Conservation (phyloP, 768 basidiomycete species). For the Xerocomellus chrysenteron region DNA sequence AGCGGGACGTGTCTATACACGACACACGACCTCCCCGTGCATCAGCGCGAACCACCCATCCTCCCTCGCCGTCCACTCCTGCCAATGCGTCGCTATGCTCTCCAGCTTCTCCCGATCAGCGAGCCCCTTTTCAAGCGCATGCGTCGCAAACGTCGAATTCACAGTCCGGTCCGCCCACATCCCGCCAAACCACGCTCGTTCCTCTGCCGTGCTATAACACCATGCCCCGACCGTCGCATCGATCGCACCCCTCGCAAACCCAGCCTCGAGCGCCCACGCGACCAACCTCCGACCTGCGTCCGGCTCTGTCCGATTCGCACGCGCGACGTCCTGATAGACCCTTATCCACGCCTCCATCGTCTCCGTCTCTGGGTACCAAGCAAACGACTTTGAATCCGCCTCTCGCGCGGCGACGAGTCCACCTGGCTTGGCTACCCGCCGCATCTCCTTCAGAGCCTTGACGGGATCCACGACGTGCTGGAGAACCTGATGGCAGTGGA, state of each 20-base stretch:
- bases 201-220: slow-evolving; percentile 38
- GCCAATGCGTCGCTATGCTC: slow-evolving; percentile 23
- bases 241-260: slow-evolving; percentile 31
- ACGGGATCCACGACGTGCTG: slow-evolving; percentile 46
- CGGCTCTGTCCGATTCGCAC: slow-evolving; percentile 39
- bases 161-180: slow-evolving; percentile 40
- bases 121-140: slow-evolving; percentile 29
- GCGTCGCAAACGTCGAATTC: slow-evolving; percentile 32
- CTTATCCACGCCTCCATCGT: slow-evolving; percentile 30
- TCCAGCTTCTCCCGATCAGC: slow-evolving; percentile 24
- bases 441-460: slow-evolving; percentile 45
- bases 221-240: slow-evolving; percentile 32
- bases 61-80: slow-evolving; percentile 30
- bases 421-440: slow-evolving; percentile 43
- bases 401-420: slow-evolving; percentile 49
- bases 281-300: slow-evolving; percentile 39
- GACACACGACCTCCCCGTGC: slow-evolving; percentile 36
- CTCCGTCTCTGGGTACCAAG: slow-evolving; percentile 37
- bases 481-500: slow-evolving; percentile 50
- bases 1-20: slow-evolving; percentile 22
- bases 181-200: slow-evolving; percentile 39
- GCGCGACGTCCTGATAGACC: slow-evolving; percentile 19
- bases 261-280: slow-evolving; percentile 39
- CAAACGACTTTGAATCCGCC: slow-evolving; percentile 34
- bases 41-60: slow-evolving; percentile 36